Evolutionary conservation across 208 protist species (phyloP).

Genomic region (Trypanosoma cruzi): DNA sequence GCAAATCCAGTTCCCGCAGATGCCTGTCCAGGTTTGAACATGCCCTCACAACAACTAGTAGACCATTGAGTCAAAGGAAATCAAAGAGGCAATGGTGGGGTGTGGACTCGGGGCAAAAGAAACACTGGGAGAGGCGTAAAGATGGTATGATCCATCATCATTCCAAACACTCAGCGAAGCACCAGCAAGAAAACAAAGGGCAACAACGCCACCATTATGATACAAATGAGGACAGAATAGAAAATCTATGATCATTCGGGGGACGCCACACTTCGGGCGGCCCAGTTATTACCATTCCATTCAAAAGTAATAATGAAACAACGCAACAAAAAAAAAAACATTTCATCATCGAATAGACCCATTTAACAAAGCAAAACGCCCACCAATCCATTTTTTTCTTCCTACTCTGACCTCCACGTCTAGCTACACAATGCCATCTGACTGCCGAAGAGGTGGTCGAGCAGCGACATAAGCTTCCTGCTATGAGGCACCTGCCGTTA

Average conservation of each 20-base stretch:
- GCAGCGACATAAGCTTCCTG: too few relatives aligned
- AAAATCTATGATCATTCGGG: too few relatives aligned
- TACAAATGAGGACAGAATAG: too few relatives aligned
- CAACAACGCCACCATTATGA: too few relatives aligned
- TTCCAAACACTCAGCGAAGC: slow-evolving; percentile 10
- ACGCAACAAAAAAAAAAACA: not conserved
- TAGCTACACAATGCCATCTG: too few relatives aligned
- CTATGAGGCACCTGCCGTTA: too few relatives aligned
- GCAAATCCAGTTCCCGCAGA: slow-evolving; percentile 13
- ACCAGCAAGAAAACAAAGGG: too few relatives aligned
- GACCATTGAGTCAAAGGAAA: not conserved
- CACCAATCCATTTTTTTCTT: too few relatives aligned
- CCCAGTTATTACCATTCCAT: too few relatives aligned
- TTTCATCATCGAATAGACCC: not conserved
- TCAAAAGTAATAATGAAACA: slow-evolving; percentile 5
- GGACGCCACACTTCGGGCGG: too few relatives aligned
- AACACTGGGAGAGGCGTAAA: not conserved
- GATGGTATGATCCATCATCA: not conserved
- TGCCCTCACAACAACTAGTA: slow-evolving; percentile 12
- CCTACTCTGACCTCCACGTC: too few relatives aligned
- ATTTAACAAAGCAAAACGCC: not conserved
- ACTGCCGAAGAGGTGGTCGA: too few relatives aligned
- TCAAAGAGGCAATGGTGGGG: not conserved
- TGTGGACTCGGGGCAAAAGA: not conserved
- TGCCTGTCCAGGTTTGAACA: slow-evolving; percentile 19